phyloP scores from a whole-genome alignment of 768 basidiomycete genomes.

The Mycena maculata region DNA sequence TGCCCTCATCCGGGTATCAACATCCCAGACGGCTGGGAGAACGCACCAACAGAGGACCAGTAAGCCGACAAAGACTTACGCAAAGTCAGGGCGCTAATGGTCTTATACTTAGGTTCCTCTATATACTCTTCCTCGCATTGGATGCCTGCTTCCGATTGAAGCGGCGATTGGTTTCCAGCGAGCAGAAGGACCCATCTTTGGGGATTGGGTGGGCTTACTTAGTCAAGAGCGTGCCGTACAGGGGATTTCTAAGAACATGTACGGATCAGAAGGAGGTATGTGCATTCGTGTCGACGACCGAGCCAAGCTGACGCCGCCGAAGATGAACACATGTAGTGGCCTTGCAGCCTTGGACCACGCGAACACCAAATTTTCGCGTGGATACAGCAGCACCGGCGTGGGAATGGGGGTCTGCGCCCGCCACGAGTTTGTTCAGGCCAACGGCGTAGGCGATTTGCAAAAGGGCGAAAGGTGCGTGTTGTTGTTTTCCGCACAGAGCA shows the following conservation, averaged over 20 bases:
- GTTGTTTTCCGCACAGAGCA: not conserved
- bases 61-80: no score
- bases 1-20: conserved; percentile 49
- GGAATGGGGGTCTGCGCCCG: conserved; percentile 39
- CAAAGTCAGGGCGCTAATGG: no score
- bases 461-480: conserved; percentile 45
- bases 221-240: conserved; percentile 22
- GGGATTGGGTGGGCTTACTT: conserved; percentile 20
- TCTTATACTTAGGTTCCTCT: conserved; percentile 1
- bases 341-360: conserved; percentile 36
- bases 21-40: conserved; percentile 41
- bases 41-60: conserved; percentile 25
- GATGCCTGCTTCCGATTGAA: conserved; percentile 42
- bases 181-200: not conserved
- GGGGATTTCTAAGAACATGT: conserved; percentile 26
- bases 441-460: conserved; percentile 44
- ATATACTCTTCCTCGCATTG: conserved; percentile 27
- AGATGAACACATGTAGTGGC: conserved; percentile 42
- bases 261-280: conserved; percentile 28
- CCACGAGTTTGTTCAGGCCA: conserved; percentile 39
- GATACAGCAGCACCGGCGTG: conserved; percentile 40
- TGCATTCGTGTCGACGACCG: not conserved
- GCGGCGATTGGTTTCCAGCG: conserved; percentile 10
- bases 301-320: not conserved
- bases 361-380: conserved; percentile 36